phyloP scores from a whole-genome alignment of 2,329 filamentous ascomycete species.

The Colletotrichum paranaense region DNA sequence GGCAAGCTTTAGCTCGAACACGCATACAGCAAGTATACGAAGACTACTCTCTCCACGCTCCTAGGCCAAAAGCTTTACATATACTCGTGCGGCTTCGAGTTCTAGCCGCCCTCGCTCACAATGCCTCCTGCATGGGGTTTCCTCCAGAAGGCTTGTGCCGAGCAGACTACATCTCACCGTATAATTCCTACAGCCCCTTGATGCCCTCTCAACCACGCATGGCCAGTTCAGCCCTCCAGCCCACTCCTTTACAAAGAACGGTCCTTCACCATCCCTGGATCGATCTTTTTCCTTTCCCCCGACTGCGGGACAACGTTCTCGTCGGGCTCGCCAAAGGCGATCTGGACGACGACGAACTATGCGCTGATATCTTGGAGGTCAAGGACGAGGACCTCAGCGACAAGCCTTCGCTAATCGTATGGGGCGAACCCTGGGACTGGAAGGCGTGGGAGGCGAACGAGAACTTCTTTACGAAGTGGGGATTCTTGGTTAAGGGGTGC shows the following conservation, averaged over 20 bases:
- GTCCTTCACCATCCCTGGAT: slow-evolving; percentile 44
- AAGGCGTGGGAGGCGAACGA: slow-evolving; percentile 59
- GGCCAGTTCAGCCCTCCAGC: neutral
- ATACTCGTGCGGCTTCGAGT: slow-evolving; percentile 30
- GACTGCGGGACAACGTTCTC: slow-evolving; percentile 42
- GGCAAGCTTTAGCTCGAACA: neutral
- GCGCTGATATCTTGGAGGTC: slow-evolving; percentile 13
- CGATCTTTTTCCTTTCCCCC: slow-evolving; percentile 44
- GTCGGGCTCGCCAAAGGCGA: neutral
- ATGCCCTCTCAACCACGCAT: neutral
- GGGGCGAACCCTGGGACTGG: slow-evolving; percentile 58
- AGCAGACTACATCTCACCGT: slow-evolving; percentile 4
- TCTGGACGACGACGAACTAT: slow-evolving; percentile 21
- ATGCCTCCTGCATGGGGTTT: slow-evolving; percentile 28
- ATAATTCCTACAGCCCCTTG: neutral
- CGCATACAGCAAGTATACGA: slow-evolving; percentile 4
- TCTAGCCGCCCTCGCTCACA: slow-evolving; percentile 26
- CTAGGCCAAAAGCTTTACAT: slow-evolving; percentile 13
- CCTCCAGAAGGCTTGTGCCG: slow-evolving; percentile 22
- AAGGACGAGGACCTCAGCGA: neutral
- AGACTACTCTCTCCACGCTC: slow-evolving; percentile 17
- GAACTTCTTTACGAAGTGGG: slow-evolving; percentile 58
- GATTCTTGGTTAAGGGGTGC: slow-evolving; percentile 49
- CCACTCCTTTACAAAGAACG: neutral
- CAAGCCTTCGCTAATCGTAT: slow-evolving; percentile 54